phyloP scores from a whole-genome alignment of 495 filamentous ascomycete genomes.

The Sordaria brevicollis region DNA sequence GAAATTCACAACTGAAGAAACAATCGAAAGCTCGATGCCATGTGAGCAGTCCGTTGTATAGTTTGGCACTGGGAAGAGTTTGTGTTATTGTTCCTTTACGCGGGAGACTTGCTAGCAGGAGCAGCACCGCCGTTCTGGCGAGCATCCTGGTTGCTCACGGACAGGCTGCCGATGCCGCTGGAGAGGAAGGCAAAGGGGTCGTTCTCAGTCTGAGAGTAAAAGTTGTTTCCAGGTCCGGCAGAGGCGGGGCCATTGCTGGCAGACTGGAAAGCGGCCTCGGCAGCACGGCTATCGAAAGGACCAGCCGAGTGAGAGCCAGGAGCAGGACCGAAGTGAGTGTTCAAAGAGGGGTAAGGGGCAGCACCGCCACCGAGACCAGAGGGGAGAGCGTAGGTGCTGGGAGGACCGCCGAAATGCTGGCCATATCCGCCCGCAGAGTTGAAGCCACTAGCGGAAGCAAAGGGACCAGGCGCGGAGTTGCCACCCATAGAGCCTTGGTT shows the following conservation, averaged over 20 bases:
- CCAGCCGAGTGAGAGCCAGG: constrained; percentile 72
- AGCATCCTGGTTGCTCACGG: constrained; percentile 72
- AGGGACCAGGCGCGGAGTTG: constrained; percentile 74
- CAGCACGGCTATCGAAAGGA: constrained; percentile 86
- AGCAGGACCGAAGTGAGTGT: constrained; percentile 61
- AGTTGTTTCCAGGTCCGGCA: constrained; percentile 54
- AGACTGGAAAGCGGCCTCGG: constrained; percentile 83
- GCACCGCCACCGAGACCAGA: constrained; percentile 76
- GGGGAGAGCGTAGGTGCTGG: constrained; percentile 81
- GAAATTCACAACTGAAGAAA: constrained; percentile 17
- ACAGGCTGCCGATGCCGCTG: constrained; percentile 65
- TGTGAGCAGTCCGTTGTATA: constrained; percentile 6
- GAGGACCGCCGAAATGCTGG: constrained; percentile 81
- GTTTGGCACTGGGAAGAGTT: constrained; percentile 1
- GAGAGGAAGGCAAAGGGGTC: constrained; percentile 91
- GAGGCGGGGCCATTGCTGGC: constrained; percentile 63
- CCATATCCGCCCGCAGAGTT: constrained; percentile 66
- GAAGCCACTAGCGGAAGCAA: constrained; percentile 59
- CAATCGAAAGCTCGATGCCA: constrained; percentile 9
- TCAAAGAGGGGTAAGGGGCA: constrained; percentile 73
- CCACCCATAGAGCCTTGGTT: constrained; percentile 72
- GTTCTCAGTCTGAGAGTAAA: constrained; percentile 48
- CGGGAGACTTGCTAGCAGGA: constrained; percentile 53
- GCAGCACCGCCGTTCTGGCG: constrained; percentile 66
- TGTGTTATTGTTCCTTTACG: constrained; percentile 25